Evolutionary conservation across 1,139 yeast species (phyloP).

Genomic region (Zygosaccharomyces sapae): DNA sequence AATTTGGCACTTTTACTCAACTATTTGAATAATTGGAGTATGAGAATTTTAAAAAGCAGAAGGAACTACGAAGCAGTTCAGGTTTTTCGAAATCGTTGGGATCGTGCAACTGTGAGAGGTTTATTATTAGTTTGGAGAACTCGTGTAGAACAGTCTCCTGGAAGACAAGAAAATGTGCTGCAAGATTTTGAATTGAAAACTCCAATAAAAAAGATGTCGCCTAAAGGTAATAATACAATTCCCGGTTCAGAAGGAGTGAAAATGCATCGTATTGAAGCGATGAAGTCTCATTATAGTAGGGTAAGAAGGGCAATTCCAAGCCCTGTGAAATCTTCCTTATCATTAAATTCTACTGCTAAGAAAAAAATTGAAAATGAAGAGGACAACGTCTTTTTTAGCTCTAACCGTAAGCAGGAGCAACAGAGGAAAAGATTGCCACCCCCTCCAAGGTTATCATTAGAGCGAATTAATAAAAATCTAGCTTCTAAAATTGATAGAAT

Average conservation of each 20-base stretch:
- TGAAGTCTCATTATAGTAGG: constrained; percentile 35
- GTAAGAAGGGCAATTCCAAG: constrained; percentile 38
- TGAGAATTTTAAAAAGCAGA: constrained; percentile 32
- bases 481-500: constrained; percentile 19
- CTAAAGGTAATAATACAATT: constrained; percentile 22
- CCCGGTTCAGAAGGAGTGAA: constrained; percentile 38
- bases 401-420: constrained; percentile 1
- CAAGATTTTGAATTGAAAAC: constrained; percentile 18
- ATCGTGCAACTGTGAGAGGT: constrained; percentile 38
- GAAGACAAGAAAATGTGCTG: constrained; percentile 10
- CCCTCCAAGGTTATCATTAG: constrained; percentile 20
- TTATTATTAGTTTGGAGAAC: constrained; percentile 36
- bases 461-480: constrained; percentile 19
- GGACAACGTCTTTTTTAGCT: constrained; percentile 5
- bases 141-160: constrained; percentile 19
- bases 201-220: constrained; percentile 12
- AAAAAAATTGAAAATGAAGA: constrained; percentile 15
- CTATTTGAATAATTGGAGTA: constrained; percentile 35
- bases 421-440: constrained; percentile 3
- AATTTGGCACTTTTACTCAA: constrained; percentile 25
- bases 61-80: constrained; percentile 36
- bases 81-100: constrained; percentile 37
- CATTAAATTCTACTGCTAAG: constrained; percentile 19
- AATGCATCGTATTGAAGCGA: constrained; percentile 35
- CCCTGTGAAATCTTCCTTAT: constrained; percentile 31